Percentiles rank a stretch among this genome's conserved stretches.
phyloP scores from a whole-genome alignment of 192 early-diverging fungal genomes.

The Linnemannia schmuckeri region DNA sequence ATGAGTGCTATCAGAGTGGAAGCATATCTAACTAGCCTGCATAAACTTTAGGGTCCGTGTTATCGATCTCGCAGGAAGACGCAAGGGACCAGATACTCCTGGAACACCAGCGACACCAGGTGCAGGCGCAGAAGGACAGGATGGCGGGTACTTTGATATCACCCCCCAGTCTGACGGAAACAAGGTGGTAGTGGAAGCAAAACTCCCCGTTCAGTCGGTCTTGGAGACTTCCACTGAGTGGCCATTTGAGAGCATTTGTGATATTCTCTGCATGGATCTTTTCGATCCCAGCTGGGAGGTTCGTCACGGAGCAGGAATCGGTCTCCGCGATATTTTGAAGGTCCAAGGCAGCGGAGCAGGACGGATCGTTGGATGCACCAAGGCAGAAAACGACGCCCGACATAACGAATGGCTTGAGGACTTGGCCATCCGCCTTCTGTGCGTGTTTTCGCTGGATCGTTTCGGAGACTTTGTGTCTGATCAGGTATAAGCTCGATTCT shows the following conservation, averaged over 20 bases:
- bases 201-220: conserved; percentile 58
- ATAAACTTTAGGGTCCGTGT: conserved; percentile 59
- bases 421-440: conserved; percentile 88
- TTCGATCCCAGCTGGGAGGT: conserved; percentile 89
- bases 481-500: conserved; percentile 59
- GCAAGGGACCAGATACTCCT: conserved; percentile 44
- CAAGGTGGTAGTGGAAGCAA: conserved; percentile 80
- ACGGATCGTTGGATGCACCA: conserved; percentile 67
- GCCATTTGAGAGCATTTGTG: conserved; percentile 72
- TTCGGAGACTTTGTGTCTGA: conserved; percentile 98
- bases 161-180: conserved; percentile 71
- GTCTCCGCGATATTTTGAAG: conserved; percentile 90
- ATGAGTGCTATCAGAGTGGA: neutral
- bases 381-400: conserved; percentile 68
- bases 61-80: conserved; percentile 51
- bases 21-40: neutral
- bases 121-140: conserved; percentile 43
- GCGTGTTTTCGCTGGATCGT: conserved; percentile 94
- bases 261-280: conserved; percentile 68
- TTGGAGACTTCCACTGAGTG: conserved; percentile 60
- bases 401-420: conserved; percentile 92
- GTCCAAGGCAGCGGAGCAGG: conserved; percentile 88
- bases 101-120: conserved; percentile 35
- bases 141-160: conserved; percentile 65
- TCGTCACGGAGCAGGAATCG: conserved; percentile 96